These are phyloP conservation scores for Erythrophleum fordii DNA, from an alignment of 306 rosid genomes.

Conservation along the genomic window DNA sequence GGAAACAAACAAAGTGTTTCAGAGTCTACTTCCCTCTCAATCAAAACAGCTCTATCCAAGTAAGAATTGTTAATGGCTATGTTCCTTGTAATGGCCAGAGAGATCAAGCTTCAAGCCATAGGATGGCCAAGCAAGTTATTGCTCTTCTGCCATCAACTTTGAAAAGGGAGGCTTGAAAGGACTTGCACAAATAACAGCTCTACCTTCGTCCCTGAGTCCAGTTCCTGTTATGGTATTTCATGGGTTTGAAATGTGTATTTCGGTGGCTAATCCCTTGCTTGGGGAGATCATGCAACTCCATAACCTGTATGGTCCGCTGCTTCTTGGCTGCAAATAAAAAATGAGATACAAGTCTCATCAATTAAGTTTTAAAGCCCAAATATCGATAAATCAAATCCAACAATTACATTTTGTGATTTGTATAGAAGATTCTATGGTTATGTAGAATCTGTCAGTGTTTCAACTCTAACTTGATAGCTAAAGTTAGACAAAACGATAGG, in stretches of 20 bases:
- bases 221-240: constrained; percentile 59
- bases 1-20: constrained; percentile 36
- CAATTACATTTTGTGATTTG: not conserved
- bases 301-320: constrained; percentile 79
- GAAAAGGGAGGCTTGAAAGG: constrained; percentile 7
- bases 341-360: constrained; percentile 16
- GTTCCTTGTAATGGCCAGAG: constrained; percentile 34
- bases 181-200: constrained; percentile 8
- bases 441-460: constrained; percentile 5
- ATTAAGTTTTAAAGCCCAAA: not conserved
- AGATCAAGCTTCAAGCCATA: constrained; percentile 29
- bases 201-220: constrained; percentile 66
- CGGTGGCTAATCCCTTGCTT: constrained; percentile 65
- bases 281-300: constrained; percentile 87
- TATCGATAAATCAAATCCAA: not conserved
- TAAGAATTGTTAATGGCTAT: constrained; percentile 33
- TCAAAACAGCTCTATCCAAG: constrained; percentile 40
- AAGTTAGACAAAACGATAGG: not conserved
- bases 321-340: constrained; percentile 66
- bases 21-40: constrained; percentile 42
- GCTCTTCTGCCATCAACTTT: not conserved
- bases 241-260: constrained; percentile 57
- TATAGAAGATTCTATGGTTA: too few species aligned
- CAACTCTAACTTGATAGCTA: not conserved
- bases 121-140: constrained; percentile 16